A percentile compares a stretch with the other conserved stretches of the same genome.
These are phyloP conservation scores for Stephanodiscus minutulus DNA, from an alignment of 108 stramenopile genomes.

Conservation along the genomic window DNA sequence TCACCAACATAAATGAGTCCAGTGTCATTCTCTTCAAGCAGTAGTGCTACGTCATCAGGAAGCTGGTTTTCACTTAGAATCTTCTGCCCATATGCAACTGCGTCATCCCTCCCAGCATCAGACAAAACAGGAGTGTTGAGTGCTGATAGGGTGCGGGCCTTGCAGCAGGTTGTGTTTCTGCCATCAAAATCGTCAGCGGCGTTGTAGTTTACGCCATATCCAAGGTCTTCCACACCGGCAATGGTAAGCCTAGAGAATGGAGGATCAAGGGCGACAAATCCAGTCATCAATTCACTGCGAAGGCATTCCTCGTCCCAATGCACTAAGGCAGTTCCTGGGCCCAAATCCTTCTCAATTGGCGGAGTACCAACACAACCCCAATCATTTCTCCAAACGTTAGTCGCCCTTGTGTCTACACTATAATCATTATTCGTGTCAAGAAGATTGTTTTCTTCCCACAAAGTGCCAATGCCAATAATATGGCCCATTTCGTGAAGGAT, in stretches of 20 bases:
- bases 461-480: constrained; percentile 47
- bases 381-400: neutral
- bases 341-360: constrained; percentile 40
- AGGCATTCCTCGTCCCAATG: constrained; percentile 53
- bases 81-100: neutral
- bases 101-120: neutral
- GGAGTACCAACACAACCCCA: constrained; percentile 21
- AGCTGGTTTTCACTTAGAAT: neutral
- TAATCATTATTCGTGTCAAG: neutral
- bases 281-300: constrained; percentile 49
- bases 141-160: neutral
- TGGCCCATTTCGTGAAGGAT: constrained; percentile 59
- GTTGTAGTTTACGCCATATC: constrained; percentile 30
- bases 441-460: constrained; percentile 31
- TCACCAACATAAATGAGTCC: neutral
- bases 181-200: constrained; percentile 27
- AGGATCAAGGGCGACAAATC: neutral
- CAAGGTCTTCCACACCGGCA: constrained; percentile 39
- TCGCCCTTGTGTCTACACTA: neutral
- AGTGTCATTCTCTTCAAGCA: neutral
- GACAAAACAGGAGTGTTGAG: neutral
- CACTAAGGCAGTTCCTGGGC: constrained; percentile 22
- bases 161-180: constrained; percentile 3
- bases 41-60: neutral
- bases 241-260: constrained; percentile 37